Evolutionary conservation across 352 stramenopile species (phyloP).

Genomic region (Pythium angustatum): DNA sequence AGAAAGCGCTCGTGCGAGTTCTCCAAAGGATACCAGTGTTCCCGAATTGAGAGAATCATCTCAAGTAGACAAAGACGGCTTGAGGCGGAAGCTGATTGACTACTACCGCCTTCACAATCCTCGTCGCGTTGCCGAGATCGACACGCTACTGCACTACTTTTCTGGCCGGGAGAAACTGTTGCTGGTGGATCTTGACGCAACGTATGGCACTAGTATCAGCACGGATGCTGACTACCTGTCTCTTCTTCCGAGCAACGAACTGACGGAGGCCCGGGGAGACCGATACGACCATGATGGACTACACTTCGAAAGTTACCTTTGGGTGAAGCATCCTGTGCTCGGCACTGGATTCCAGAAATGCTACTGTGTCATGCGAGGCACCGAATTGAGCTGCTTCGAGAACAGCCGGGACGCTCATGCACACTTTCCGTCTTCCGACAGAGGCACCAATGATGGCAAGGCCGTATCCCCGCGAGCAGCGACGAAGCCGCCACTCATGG

Average conservation of each 20-base stretch:
- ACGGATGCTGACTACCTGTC: constrained; percentile 34
- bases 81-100: constrained; percentile 60
- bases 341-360: constrained; percentile 25
- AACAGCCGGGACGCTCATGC: constrained; percentile 29
- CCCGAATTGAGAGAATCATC: background rate
- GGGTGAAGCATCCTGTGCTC: constrained; percentile 28
- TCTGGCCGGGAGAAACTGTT: constrained; percentile 54
- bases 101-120: constrained; percentile 93
- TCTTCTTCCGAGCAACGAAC: constrained; percentile 5
- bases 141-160: constrained; percentile 66
- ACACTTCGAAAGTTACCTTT: constrained; percentile 27
- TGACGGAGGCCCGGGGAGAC: too few relatives aligned
- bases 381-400: constrained; percentile 27
- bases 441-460: background rate
- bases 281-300: constrained; percentile 3
- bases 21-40: background rate
- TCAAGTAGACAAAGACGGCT: background rate
- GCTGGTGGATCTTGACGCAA: constrained; percentile 59
- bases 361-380: constrained; percentile 28
- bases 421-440: background rate
- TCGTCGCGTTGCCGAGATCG: constrained; percentile 84
- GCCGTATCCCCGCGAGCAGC: background rate
- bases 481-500: constrained; percentile 8
- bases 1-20: background rate
- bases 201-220: constrained; percentile 50